Percentiles rank a stretch among this genome's conserved stretches.
These are phyloP conservation scores for Trametes elegans DNA, from an alignment of 768 basidiomycete genomes.

Conservation along the genomic window DNA sequence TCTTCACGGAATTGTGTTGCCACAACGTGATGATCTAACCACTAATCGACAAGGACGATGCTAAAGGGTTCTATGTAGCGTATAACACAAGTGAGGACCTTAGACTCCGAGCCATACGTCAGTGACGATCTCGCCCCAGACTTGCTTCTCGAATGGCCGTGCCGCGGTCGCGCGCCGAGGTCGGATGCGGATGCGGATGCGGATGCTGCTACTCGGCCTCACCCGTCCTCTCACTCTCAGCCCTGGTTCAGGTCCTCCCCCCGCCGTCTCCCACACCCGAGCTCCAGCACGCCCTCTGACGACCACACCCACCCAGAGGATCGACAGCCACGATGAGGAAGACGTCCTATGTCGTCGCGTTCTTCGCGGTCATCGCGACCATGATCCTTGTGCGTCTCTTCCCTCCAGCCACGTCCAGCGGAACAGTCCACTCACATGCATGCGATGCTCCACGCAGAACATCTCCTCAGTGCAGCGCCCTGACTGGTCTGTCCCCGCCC, in stretches of 20 bases:
- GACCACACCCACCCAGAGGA: background rate
- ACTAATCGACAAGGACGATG: constrained; percentile 14
- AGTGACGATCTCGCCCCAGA: background rate
- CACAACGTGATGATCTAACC: constrained; percentile 16
- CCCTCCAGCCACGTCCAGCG: background rate
- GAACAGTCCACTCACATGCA: background rate
- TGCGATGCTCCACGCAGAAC: constrained; percentile 41
- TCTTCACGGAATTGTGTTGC: constrained; percentile 5
- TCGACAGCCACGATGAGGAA: constrained; percentile 52
- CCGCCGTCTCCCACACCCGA: background rate
- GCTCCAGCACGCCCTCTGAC: background rate
- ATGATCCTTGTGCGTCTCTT: constrained; percentile 48
- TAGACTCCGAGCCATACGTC: background rate
- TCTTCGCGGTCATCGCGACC: constrained; percentile 50
- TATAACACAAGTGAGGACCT: too few species aligned
- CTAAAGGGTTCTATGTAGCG: background rate
- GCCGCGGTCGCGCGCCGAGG: constrained; percentile 3
- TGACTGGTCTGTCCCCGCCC: constrained; percentile 52
- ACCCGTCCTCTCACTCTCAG: too few species aligned
- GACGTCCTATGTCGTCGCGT: constrained; percentile 64
- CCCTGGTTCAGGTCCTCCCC: background rate
- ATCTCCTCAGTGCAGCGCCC: constrained; percentile 51
- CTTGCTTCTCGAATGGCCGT: background rate
- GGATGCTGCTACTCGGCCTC: too few species aligned
- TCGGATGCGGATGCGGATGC: constrained; percentile 8